Evolutionary conservation across 306 rosid species (phyloP).

Genomic region (Sesbania bispinosa): DNA sequence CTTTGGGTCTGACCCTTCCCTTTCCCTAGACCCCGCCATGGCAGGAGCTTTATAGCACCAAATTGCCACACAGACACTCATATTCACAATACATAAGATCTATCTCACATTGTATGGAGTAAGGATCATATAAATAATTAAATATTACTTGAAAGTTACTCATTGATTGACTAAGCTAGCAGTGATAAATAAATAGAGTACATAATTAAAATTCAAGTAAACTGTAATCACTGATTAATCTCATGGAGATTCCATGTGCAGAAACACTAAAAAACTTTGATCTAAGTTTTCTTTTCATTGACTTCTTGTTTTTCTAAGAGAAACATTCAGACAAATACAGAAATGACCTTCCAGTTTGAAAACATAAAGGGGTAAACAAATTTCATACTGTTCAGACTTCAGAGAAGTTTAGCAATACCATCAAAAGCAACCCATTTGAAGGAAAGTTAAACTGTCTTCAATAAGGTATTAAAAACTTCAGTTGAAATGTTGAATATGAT

Average conservation of each 20-base stretch:
- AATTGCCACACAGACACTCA: too few relatives aligned
- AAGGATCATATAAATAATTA: conserved; percentile 3
- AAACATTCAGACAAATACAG: background rate
- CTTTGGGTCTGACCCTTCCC: too few relatives aligned
- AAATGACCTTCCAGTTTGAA: background rate
- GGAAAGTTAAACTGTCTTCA: background rate
- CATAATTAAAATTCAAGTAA: background rate
- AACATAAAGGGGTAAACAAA: background rate
- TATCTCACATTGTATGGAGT: background rate
- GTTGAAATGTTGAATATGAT: background rate
- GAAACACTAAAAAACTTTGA: background rate
- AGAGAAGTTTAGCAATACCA: background rate
- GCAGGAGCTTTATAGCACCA: too few relatives aligned
- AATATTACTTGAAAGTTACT: background rate
- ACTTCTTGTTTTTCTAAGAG: background rate
- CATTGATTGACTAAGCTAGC: background rate
- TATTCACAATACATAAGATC: too few relatives aligned
- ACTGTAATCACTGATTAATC: background rate
- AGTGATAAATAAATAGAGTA: background rate
- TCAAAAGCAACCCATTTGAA: background rate
- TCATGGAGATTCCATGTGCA: background rate
- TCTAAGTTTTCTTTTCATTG: background rate
- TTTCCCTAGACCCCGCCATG: too few relatives aligned
- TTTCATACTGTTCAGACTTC: background rate
- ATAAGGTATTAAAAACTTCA: background rate